Base-by-base conservation (phyloP, 768 basidiomycete species). In the Phallus indusiatus region DNA sequence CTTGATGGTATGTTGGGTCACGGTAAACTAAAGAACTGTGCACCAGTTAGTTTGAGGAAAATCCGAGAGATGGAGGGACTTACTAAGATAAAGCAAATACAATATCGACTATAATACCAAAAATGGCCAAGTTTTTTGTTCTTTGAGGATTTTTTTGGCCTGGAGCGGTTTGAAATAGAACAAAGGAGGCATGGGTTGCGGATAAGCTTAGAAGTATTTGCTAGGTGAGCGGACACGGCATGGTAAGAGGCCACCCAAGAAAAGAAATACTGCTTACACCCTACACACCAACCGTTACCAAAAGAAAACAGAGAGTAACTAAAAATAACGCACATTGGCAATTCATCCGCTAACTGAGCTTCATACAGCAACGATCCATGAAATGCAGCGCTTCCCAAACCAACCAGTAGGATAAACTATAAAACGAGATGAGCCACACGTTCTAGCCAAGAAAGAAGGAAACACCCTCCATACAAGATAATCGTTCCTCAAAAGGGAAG, bases 1-100 rank as follows among this genome's bases (percentile, higher is more conserved):
- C 66, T 73, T 92, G 87, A 65, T 92, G 89, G 69, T 87, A 92
- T 2, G 90, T 73, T 0, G 89, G 89, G 64, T 90, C 87, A 22
- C 88, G 81, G 64, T 83, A 80, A 2, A 42, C n/a, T 5, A 81
- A 56, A 57, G 81, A 76, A 66, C 88, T 90, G 66, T 12, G 24
- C 20, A 34, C n/a, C 10, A 36, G 28, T 54, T 16, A 54, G 21
- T 17, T 17, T 28, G 14, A 11, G 11, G 20, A 9, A 20, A n/a
- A 57, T 16, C 22, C 14, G 12, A 16, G 21, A 35, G 28, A 50
- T 34, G n/a, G 64, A 14, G 18, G 17, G 9, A 75, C 86, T 67
- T 66, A 90, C 89, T 91, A 90, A 70, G 79, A 83, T 75, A 81
- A 76, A 7, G 86, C 83, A 66, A 90, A 87, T 12, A 82, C 64